A percentile compares a stretch with the other conserved stretches of the same genome.
Evolutionary conservation across 257 asterid genomes (phyloP).

Genomic region (Scutellaria galericulata): DNA sequence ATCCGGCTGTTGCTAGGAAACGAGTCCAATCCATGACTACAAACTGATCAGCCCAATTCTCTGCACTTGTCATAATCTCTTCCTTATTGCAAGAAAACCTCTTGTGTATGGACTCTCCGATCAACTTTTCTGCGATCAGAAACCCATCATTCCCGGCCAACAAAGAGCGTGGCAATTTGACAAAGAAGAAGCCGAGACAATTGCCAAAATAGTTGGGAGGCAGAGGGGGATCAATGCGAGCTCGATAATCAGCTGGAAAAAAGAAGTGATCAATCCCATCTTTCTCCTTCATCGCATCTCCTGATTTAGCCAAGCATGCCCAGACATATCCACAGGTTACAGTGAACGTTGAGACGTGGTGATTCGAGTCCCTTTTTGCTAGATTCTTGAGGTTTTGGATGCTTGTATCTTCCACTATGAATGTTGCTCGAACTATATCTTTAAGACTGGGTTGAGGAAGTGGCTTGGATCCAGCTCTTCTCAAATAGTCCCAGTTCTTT

Average conservation of each 20-base stretch:
- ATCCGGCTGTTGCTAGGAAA: slow-evolving; percentile 18
- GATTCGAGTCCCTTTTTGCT: background rate
- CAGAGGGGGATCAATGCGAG: slow-evolving; percentile 7
- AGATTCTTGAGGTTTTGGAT: slow-evolving; percentile 16
- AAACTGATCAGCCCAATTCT: slow-evolving; percentile 8
- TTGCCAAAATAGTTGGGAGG: slow-evolving; percentile 23
- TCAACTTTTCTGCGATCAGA: slow-evolving; percentile 13
- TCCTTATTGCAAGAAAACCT: background rate
- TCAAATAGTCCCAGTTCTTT: slow-evolving; percentile 5
- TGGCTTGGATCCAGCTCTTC: background rate
- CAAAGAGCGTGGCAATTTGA: slow-evolving; percentile 10
- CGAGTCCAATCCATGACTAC: background rate
- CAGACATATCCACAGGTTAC: slow-evolving; percentile 14
- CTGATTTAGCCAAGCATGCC: slow-evolving; percentile 24
- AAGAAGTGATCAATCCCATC: background rate
- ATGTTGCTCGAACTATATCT: slow-evolving; percentile 18
- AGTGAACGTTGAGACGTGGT: background rate
- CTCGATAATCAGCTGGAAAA: slow-evolving; percentile 22
- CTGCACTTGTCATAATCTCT: slow-evolving; percentile 10
- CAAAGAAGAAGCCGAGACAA: slow-evolving; percentile 4
- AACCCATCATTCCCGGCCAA: slow-evolving; percentile 16
- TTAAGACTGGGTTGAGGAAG: background rate
- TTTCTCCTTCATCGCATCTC: slow-evolving; percentile 16
- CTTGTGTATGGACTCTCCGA: slow-evolving; percentile 13
- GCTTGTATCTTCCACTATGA: slow-evolving; percentile 11